These are phyloP conservation scores for Smittium mucronatum DNA, from an alignment of 371 early-diverging fungal species.

Conservation along the genomic window DNA sequence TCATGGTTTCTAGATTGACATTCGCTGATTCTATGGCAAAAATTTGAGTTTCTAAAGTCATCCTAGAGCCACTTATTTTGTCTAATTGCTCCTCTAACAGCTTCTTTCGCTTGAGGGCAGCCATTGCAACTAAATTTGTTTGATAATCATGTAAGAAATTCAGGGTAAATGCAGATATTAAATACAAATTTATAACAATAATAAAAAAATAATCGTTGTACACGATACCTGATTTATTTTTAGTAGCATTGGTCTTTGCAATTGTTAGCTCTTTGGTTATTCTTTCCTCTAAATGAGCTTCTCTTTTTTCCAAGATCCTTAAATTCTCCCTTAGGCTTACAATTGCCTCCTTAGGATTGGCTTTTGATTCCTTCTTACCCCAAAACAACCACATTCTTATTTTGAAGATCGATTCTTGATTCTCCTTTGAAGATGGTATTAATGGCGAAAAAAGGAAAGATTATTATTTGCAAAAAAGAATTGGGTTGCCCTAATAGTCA, in stretches of 20 bases:
- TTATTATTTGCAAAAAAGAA: too few species aligned
- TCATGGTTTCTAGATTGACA: conserved; percentile 89
- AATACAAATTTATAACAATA: too few species aligned
- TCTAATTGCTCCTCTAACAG: conserved; percentile 72
- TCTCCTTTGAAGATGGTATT: too few species aligned
- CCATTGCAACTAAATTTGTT: conserved; percentile 53
- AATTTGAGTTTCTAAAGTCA: conserved; percentile 90
- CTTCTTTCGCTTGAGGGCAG: conserved; percentile 91
- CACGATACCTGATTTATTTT: conserved; percentile 69
- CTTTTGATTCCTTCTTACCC: conserved; percentile 59
- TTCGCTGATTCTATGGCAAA: conserved; percentile 95
- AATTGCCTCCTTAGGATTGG: conserved; percentile 89
- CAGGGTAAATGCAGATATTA: too few species aligned
- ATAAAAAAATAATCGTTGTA: too few species aligned
- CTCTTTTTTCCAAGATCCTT: conserved; percentile 89
- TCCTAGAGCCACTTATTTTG: conserved; percentile 72
- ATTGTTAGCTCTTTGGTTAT: conserved; percentile 76
- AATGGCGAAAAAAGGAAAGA: too few species aligned
- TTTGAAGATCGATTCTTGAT: background rate
- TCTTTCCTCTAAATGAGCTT: conserved; percentile 69
- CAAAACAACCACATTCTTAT: conserved; percentile 70
- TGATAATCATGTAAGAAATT: conserved; percentile 8
- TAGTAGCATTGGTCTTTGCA: conserved; percentile 82
- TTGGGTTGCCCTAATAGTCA: too few species aligned
- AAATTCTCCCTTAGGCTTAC: conserved; percentile 77